Percentiles rank a stretch among this genome's conserved stretches.
phyloP scores from a whole-genome alignment of 495 filamentous ascomycete genomes.

The Aspergillus homomorphus region DNA sequence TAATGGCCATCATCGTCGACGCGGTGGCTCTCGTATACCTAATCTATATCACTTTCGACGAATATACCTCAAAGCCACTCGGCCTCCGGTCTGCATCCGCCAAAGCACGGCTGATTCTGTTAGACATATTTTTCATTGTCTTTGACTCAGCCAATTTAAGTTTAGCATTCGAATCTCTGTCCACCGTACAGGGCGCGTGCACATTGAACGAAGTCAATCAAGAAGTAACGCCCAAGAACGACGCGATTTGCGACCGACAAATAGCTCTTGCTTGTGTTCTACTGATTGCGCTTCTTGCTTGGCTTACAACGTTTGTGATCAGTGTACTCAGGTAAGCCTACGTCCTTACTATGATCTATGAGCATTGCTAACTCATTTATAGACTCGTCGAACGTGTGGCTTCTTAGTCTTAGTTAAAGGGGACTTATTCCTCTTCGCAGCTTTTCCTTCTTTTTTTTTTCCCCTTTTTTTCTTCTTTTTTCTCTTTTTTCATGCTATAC shows the following conservation, averaged over 20 bases:
- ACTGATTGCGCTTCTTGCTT: conserved; percentile 78
- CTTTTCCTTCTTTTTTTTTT: background rate
- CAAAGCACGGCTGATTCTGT: conserved; percentile 81
- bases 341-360: background rate
- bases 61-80: conserved; percentile 90
- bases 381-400: conserved; percentile 70
- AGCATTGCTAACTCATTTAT: conserved; percentile 14
- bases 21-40: conserved; percentile 85
- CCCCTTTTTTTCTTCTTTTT: background rate
- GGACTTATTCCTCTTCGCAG: background rate
- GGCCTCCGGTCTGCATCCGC: conserved; percentile 77
- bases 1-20: conserved; percentile 90
- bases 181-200: conserved; percentile 66
- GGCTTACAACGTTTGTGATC: conserved; percentile 85
- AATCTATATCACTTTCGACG: conserved; percentile 91
- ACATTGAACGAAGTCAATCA: conserved; percentile 38
- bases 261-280: conserved; percentile 77
- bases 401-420: conserved; percentile 25
- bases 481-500: background rate
- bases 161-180: conserved; percentile 80
- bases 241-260: conserved; percentile 63
- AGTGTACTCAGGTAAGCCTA: conserved; percentile 71
- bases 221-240: conserved; percentile 35
- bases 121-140: conserved; percentile 94
- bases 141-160: conserved; percentile 91